Evolutionary conservation across 257 asterid species (phyloP).

Genomic region (Handroanthus guayacan): DNA sequence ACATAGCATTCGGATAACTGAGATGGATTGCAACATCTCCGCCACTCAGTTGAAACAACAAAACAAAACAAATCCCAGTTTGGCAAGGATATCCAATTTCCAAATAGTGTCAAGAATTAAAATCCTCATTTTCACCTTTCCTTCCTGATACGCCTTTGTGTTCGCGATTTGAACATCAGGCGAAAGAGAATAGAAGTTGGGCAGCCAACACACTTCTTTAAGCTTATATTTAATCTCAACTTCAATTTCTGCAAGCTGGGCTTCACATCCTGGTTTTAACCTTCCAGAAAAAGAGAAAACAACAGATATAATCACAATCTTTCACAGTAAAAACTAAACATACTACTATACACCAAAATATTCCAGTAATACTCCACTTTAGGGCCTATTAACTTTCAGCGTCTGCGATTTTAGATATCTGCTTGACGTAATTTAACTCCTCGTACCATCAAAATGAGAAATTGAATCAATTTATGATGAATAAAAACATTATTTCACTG

Average conservation of each 20-base stretch:
- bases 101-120: background rate
- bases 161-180: conserved; percentile 75
- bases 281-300: conserved; percentile 44
- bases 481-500: conserved; percentile 17
- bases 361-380: background rate
- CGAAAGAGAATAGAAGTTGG: conserved; percentile 72
- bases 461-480: background rate
- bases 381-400: conserved; percentile 10
- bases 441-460: background rate
- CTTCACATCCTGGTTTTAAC: conserved; percentile 76
- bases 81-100: background rate
- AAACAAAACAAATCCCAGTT: background rate
- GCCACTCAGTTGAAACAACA: background rate
- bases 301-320: conserved; percentile 26
- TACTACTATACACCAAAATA: conserved; percentile 4
- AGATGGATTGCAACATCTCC: background rate
- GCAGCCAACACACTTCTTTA: conserved; percentile 74
- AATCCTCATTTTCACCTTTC: conserved; percentile 60
- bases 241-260: conserved; percentile 65
- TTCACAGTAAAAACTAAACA: background rate
- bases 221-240: conserved; percentile 68
- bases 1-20: background rate
- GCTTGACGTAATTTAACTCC: conserved; percentile 4
- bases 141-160: conserved; percentile 78
- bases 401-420: background rate